Evolutionary conservation across 768 basidiomycete species (phyloP), one percentile per base, ranked within the genome.

Genomic region (Leccinum broughii): DNA sequence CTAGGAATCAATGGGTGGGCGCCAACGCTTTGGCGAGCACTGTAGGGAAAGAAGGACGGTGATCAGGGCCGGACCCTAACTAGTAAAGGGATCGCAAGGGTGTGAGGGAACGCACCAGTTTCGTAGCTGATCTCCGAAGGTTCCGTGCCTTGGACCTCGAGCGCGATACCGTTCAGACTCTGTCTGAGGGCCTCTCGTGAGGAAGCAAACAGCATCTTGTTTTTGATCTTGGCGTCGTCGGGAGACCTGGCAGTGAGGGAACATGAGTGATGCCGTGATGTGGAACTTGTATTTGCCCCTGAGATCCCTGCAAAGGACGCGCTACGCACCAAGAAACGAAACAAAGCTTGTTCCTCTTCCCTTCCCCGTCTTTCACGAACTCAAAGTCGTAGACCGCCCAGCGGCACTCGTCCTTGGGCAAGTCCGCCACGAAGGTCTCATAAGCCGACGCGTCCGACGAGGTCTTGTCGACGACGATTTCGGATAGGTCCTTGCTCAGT

Each of bases 351-450:
- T 87, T 93, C 76, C 95, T 83, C 77, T 83, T 87, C 39, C 78
- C 44, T 11, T 46, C 20, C 20, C 44, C 89, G 9, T 80, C 87
- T 57, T 82, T 86, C 78, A 88, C 83, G 68, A 82, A 98, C 66
- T 92, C 88, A 63, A 95, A 88, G 74, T 98, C 95, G 69, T 94
- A 96, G 24, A 98, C 83, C n/a, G 90, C 95, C 85, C 87, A 99
- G 76, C 90, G 80, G 70, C 90, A 92, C 62, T 89, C 84, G 30
- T 68, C 68, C 71, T 88, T 83, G 1, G 95, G 94, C 58, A 98
- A 80, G 66, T 88, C 84, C 1, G 39, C 72, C 54, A 93, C 48
- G 72, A 98, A 98, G 0, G 81, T 80, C 0, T 94, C 89, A 75
- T 92, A 98, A 20, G 80, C 71, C 1, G 58, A 15, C 4, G 72